phyloP scores from a whole-genome alignment of 2,329 filamentous ascomycete species.

The Geosmithia flava region DNA sequence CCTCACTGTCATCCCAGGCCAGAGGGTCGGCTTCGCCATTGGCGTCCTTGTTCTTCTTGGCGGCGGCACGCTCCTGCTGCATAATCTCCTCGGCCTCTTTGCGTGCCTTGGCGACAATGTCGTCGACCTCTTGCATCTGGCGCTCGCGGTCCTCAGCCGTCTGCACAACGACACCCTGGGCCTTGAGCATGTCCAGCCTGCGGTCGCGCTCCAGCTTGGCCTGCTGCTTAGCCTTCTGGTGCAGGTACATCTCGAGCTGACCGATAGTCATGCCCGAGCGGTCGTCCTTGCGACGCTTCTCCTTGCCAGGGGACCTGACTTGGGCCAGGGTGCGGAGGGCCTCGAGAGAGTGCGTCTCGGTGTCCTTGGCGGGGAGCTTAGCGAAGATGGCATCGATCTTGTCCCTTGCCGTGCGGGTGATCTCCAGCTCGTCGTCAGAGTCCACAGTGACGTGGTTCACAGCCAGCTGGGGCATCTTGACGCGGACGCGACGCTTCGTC shows the following conservation, averaged over 20 bases:
- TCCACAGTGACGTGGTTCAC: slow-evolving; percentile 26
- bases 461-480: slow-evolving; percentile 30
- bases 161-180: slow-evolving; percentile 70
- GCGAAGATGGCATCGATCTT: slow-evolving; percentile 57
- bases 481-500: slow-evolving; percentile 34
- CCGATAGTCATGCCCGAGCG: slow-evolving; percentile 51
- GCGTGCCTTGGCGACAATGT: slow-evolving; percentile 75
- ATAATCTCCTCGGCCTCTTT: slow-evolving; percentile 64
- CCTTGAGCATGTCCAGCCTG: slow-evolving; percentile 62
- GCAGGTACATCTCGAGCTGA: slow-evolving; percentile 56
- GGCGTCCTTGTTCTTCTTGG: slow-evolving; percentile 47
- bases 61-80: slow-evolving; percentile 61
- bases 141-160: slow-evolving; percentile 78
- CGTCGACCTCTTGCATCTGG: slow-evolving; percentile 73
- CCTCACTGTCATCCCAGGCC: slow-evolving; percentile 44
- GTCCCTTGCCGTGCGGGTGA: slow-evolving; percentile 36
- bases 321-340: slow-evolving; percentile 65
- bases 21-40: slow-evolving; percentile 33
- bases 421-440: slow-evolving; percentile 52
- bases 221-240: slow-evolving; percentile 65
- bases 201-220: slow-evolving; percentile 66
- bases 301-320: slow-evolving; percentile 49
- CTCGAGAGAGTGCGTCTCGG: slow-evolving; percentile 51
- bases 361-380: slow-evolving; percentile 47
- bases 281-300: slow-evolving; percentile 26